Evolutionary conservation across 805 yeast species (phyloP).

Genomic region (Teunomyces aglyptinius): DNA sequence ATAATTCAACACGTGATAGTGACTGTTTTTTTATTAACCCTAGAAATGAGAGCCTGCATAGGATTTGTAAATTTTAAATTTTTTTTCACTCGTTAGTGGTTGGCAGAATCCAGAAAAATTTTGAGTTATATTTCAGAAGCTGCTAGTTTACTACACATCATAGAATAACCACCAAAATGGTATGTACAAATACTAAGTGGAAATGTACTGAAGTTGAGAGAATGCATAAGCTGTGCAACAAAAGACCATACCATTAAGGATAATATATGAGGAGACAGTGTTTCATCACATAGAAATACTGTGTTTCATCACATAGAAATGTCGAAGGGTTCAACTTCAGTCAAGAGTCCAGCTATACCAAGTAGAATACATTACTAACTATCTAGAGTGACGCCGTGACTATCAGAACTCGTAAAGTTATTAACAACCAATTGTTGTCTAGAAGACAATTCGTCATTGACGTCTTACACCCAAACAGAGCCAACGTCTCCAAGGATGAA

Average conservation of each 20-base stretch:
- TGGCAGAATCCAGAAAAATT: conserved; percentile 1
- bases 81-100: conserved; percentile 1
- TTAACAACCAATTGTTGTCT: conserved; percentile 97
- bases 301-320: conserved; percentile 53
- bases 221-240: background rate
- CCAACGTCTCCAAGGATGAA: conserved; percentile 99
- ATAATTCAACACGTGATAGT: background rate
- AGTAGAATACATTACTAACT: conserved; percentile 18
- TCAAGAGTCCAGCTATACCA: background rate
- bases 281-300: conserved; percentile 45
- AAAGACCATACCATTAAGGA: background rate
- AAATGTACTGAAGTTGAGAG: background rate
- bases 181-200: conserved; percentile 10
- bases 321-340: conserved; percentile 45
- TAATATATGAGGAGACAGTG: background rate
- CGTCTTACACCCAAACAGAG: conserved; percentile 98
- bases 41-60: background rate
- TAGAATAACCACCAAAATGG: conserved; percentile 18
- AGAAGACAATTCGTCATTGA: conserved; percentile 99
- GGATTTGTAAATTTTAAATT: background rate
- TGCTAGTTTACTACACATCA: conserved; percentile 9
- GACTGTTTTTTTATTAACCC: conserved; percentile 1
- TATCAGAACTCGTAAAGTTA: conserved; percentile 99
- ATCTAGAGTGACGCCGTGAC: conserved; percentile 97
- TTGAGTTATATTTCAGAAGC: conserved; percentile 4